phyloP scores from a whole-genome alignment of 352 stramenopile genomes.

The Sclerospora graminicola region DNA sequence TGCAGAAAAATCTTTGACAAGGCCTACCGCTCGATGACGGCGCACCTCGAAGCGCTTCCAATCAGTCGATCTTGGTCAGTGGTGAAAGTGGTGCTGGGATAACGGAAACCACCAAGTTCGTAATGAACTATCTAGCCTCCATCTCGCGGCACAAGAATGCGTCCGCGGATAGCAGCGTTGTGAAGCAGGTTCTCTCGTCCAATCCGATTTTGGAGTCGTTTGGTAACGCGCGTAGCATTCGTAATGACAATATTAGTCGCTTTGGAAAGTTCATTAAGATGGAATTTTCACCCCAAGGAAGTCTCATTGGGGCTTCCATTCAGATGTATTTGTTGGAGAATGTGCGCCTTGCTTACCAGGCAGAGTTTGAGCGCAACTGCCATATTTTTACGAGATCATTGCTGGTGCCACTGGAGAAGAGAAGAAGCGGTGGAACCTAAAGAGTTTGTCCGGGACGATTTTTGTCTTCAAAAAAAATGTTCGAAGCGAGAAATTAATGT shows the following conservation, averaged over 20 bases:
- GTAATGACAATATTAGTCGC: constrained; percentile 98
- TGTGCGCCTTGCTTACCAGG: constrained; percentile 90
- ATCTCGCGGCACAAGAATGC: constrained; percentile 58
- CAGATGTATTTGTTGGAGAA: constrained; percentile 96
- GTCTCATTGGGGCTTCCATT: constrained; percentile 86
- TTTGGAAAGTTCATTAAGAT: constrained; percentile 98
- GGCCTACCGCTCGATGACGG: constrained; percentile 71
- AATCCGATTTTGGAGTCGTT: constrained; percentile 99
- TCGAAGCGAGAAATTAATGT: too few relatives aligned
- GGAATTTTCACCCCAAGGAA: constrained; percentile 74
- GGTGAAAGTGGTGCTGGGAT: constrained; percentile 96
- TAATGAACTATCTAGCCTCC: constrained; percentile 92
- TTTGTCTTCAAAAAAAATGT: too few relatives aligned
- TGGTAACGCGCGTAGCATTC: constrained; percentile 94
- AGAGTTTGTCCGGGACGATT: constrained; percentile 26
- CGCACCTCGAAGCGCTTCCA: constrained; percentile 22
- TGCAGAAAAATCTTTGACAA: constrained; percentile 73
- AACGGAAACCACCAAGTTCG: constrained; percentile 95
- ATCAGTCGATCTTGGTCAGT: constrained; percentile 91
- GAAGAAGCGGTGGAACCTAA: constrained; percentile 56
- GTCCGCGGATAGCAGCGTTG: constrained; percentile 59
- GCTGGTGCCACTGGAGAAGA: constrained; percentile 51
- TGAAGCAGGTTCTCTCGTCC: constrained; percentile 91
- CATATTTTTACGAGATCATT: constrained; percentile 96
- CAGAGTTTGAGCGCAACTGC: constrained; percentile 90